Percentiles rank a stretch among this genome's conserved stretches.
Evolutionary conservation across 2,329 filamentous ascomycete species (phyloP).

Genomic region (Colletotrichum incanum): DNA sequence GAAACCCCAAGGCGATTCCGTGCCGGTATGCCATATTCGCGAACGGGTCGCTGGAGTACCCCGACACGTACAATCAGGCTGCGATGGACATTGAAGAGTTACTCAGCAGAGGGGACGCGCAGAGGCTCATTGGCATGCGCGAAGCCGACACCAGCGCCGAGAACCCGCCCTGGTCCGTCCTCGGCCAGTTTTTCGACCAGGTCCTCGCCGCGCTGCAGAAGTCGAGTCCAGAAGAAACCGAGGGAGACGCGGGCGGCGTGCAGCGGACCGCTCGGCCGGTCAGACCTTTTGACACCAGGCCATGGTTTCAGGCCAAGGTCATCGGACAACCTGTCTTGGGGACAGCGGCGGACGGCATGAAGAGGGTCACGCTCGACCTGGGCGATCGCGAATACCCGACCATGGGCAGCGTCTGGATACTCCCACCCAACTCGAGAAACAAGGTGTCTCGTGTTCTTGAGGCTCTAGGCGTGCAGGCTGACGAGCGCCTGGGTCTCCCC

Average conservation of each 20-base stretch:
- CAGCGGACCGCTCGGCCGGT: conserved; percentile 16
- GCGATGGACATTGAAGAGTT: conserved; percentile 38
- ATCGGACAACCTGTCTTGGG: conserved; percentile 24
- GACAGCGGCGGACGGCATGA: conserved; percentile 27
- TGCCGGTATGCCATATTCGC: conserved; percentile 39
- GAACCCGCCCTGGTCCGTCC: conserved; percentile 39
- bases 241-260: neutral
- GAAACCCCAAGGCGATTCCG: conserved; percentile 22
- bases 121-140: conserved; percentile 39
- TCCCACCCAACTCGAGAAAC: conserved; percentile 36
- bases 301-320: conserved; percentile 37
- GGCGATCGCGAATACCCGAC: conserved; percentile 38
- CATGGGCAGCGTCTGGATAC: conserved; percentile 39
- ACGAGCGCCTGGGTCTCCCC: conserved; percentile 18
- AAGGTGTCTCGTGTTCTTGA: conserved; percentile 37
- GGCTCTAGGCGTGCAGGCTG: conserved; percentile 12
- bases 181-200: conserved; percentile 36
- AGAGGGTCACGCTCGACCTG: conserved; percentile 35
- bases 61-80: conserved; percentile 40
- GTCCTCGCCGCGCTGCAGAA: conserved; percentile 35
- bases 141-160: conserved; percentile 35
- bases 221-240: conserved; percentile 2
- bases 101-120: conserved; percentile 28
- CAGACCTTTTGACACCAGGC: conserved; percentile 37
- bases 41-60: conserved; percentile 38